Base-by-base conservation (phyloP, 768 basidiomycete genomes). In the Mycena pura region DNA sequence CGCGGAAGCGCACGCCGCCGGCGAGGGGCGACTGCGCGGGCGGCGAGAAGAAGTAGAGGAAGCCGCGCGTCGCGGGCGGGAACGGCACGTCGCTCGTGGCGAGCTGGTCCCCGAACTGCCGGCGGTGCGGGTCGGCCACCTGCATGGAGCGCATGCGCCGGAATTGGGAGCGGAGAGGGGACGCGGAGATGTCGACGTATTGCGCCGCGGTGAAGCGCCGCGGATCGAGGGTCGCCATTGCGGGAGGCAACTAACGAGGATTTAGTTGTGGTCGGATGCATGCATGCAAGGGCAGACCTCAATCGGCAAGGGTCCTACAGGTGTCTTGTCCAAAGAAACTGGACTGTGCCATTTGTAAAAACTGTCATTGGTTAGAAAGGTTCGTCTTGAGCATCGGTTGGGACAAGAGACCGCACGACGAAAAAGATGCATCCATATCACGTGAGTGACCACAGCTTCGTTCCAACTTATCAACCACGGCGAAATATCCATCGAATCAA, bases 11-110 rank as follows among this genome's bases (percentile, higher is more conserved):
- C 6, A 62, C 1, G 25, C 24, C 34, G 41, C 60, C 47, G n/a
- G 11, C 31, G 6, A 50, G 6, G 19, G 60, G 54, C 1, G n/a
- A 24, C 22, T 55, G 40, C 19, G 39, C n/a, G 19, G 55, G 22
- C 27, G 28, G 27, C n/a, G 64, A 62, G 48, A 31, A 21, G 29
- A 29, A 54, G 48, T 66, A 66, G 10, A 66, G 64, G 43, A 59
- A 66, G 0, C 64, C 64, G 7, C 41, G n/a, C 9, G 38, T 40
- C 22, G 50, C 32, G 2, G 27, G 24, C 3, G 59, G 60, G 24
- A 58, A 65, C 0, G 13, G 0, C 6, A 17, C 25, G 46, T 53
- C 8, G 9, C 5, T 1, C 8, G 60, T 65, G 2, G 5, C 0
- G 24, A 65, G 9, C n/a, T 50, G 50, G 25, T 40, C 10, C 4